A percentile compares a stretch with the other conserved stretches of the same genome.
phyloP scores from a whole-genome alignment of 1,139 yeast species.

The Kodamaea sp. region DNA sequence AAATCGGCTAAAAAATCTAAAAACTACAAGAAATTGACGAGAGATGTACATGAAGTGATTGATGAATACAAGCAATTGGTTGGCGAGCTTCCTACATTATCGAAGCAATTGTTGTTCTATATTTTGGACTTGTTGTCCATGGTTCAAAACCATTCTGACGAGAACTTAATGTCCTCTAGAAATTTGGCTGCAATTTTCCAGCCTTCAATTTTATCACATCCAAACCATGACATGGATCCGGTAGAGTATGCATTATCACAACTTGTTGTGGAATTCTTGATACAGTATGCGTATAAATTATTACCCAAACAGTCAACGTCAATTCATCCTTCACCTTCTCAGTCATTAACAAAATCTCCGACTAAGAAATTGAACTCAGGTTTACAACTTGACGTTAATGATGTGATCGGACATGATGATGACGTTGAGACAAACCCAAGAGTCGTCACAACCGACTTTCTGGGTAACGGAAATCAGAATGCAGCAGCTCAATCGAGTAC shows the following conservation, averaged over 20 bases:
- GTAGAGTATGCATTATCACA: constrained; percentile 88
- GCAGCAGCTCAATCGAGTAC: constrained; percentile 11
- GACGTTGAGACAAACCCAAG: constrained; percentile 5
- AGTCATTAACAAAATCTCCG: constrained; percentile 4
- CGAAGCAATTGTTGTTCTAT: constrained; percentile 84
- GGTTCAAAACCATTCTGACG: constrained; percentile 76
- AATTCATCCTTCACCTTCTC: constrained; percentile 7
- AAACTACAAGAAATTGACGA: constrained; percentile 44
- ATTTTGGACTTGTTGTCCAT: constrained; percentile 82
- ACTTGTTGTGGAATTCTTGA: constrained; percentile 83
- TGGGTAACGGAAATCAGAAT: neutral
- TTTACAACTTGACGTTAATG: constrained; percentile 6
- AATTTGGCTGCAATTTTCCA: constrained; percentile 95
- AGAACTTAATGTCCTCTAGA: constrained; percentile 88
- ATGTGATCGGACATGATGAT: constrained; percentile 7
- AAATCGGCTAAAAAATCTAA: constrained; percentile 19
- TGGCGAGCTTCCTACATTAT: constrained; percentile 63
- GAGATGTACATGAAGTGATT: constrained; percentile 70
- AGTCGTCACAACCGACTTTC: constrained; percentile 3
- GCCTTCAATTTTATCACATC: constrained; percentile 91
- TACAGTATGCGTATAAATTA: constrained; percentile 79
- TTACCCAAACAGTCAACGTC: constrained; percentile 47
- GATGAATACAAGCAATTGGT: constrained; percentile 71
- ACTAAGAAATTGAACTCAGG: constrained; percentile 1
- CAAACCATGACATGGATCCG: constrained; percentile 88